phyloP scores from a whole-genome alignment of 2,329 filamentous ascomycete genomes.

The Pestalotiopsis sp. region DNA sequence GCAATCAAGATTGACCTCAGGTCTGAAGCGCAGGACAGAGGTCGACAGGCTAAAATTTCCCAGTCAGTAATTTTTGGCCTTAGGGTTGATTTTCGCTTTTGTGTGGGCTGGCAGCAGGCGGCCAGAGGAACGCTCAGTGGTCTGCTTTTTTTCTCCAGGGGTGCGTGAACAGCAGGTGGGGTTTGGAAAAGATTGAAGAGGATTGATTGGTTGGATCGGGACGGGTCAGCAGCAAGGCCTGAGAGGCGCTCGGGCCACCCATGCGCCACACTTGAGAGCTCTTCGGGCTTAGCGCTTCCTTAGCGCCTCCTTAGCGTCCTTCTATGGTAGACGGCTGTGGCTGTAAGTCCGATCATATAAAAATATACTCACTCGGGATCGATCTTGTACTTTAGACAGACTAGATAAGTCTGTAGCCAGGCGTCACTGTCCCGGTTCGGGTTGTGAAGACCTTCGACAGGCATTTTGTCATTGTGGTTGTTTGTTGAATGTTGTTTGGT shows the following conservation, averaged over 20 bases:
- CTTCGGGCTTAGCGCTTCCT: too few species aligned
- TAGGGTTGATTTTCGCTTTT: constrained; percentile 13
- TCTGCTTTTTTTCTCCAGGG: neutral
- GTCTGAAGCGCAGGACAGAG: constrained; percentile 7
- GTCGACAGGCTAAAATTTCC: constrained; percentile 9
- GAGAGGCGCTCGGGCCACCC: neutral
- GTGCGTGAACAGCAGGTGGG: neutral
- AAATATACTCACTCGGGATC: constrained; percentile 5
- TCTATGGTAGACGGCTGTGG: neutral
- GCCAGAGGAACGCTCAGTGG: too few species aligned
- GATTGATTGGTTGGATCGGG: neutral
- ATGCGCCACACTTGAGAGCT: neutral
- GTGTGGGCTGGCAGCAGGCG: constrained; percentile 1
- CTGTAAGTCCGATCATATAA: neutral
- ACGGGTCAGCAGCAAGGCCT: neutral
- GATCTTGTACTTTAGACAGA: constrained; percentile 7
- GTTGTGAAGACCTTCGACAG: neutral
- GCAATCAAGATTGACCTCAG: constrained; percentile 7
- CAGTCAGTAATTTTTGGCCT: constrained; percentile 11
- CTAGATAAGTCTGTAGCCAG: neutral
- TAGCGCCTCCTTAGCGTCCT: neutral
- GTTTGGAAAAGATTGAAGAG: neutral
- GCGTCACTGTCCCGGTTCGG: neutral
- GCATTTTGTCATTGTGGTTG: neutral
- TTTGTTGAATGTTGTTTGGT: neutral